phyloP scores from a whole-genome alignment of 2,329 filamentous ascomycete species.

The Colletotrichum chrysophilum region DNA sequence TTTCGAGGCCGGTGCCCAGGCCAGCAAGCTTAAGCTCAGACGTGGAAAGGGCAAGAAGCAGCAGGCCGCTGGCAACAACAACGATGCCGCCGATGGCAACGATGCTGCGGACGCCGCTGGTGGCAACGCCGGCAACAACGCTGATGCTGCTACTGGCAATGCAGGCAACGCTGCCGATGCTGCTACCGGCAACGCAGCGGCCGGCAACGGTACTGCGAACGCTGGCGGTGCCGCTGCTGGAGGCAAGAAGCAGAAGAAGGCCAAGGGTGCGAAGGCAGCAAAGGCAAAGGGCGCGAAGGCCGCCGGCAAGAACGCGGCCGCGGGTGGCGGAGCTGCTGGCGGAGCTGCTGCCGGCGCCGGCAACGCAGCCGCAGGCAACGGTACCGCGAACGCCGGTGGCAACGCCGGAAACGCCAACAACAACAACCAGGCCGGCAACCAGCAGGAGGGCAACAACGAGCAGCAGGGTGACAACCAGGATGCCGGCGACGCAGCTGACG shows the following conservation, averaged over 20 bases:
- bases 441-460: background rate
- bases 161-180: background rate
- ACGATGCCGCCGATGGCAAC: background rate
- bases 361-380: background rate
- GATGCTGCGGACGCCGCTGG: background rate
- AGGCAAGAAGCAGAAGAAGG: background rate
- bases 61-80: background rate
- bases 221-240: background rate
- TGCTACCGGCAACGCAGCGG: background rate
- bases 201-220: background rate
- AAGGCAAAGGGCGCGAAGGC: background rate
- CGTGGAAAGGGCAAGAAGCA: background rate
- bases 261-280: background rate
- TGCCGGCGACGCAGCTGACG: background rate
- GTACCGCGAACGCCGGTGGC: background rate
- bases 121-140: background rate
- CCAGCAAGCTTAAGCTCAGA: background rate
- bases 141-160: background rate
- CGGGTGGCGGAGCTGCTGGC: background rate
- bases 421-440: background rate
- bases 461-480: background rate
- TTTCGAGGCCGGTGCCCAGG: slow-evolving; percentile 14
- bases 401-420: background rate
- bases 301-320: background rate
- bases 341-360: background rate